Conservation (phyloP, 176 grass and related monocot species). For the Aegilops umbellulata region DNA sequence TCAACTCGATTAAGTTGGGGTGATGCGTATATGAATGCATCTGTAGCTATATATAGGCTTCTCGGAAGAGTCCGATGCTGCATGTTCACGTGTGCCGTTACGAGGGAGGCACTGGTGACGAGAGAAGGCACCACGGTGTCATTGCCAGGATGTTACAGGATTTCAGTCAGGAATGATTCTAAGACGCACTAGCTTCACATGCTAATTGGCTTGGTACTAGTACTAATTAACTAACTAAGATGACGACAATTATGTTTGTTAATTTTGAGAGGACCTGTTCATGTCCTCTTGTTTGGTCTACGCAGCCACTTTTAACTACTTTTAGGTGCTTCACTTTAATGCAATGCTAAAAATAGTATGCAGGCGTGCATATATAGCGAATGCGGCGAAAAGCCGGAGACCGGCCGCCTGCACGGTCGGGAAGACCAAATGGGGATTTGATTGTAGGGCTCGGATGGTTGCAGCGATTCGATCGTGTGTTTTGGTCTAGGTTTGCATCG, state of each 20-base stretch:
- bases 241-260: background rate
- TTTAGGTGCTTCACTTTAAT: background rate
- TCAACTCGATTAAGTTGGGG: background rate
- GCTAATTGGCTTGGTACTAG: background rate
- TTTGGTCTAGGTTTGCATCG: background rate
- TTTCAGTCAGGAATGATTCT: background rate
- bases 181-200: constrained; percentile 19
- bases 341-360: background rate
- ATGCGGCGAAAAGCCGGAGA: background rate
- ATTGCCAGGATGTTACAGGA: background rate
- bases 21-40: background rate
- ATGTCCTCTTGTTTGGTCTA: background rate
- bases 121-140: background rate
- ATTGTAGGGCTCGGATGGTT: background rate
- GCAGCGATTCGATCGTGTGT: background rate
- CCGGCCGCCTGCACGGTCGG: background rate
- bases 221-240: background rate
- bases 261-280: background rate
- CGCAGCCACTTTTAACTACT: background rate
- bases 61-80: background rate
- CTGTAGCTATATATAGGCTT: background rate
- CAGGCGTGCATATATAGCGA: background rate
- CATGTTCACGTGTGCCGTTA: constrained; percentile 7
- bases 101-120: background rate
- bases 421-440: background rate